phyloP scores from a whole-genome alignment of 805 yeast species.

The Candida germanica region DNA sequence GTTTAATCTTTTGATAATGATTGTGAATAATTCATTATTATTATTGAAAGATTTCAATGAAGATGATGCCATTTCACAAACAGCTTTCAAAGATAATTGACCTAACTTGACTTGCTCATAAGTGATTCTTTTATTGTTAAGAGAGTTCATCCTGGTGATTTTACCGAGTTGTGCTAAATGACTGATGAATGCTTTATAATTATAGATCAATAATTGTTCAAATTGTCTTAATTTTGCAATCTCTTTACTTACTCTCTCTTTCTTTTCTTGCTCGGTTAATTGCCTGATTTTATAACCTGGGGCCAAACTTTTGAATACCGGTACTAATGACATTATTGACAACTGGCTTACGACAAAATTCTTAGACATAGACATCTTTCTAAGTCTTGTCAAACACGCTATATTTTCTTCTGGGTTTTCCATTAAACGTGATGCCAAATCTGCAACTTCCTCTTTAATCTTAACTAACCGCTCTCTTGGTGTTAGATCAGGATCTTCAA shows the following conservation, averaged over 20 bases:
- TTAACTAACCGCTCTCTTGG: constrained; percentile 54
- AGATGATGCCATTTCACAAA: constrained; percentile 65
- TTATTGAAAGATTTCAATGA: constrained; percentile 77
- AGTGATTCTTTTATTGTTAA: constrained; percentile 29
- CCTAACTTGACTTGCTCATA: constrained; percentile 45
- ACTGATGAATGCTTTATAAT: constrained; percentile 67
- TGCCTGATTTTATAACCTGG: constrained; percentile 89
- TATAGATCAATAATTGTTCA: constrained; percentile 72
- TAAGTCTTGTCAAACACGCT: constrained; percentile 57
- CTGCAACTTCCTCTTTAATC: constrained; percentile 81
- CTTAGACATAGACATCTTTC: constrained; percentile 67
- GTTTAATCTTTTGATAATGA: constrained; percentile 65
- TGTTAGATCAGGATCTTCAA: constrained; percentile 45
- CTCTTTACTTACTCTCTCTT: constrained; percentile 80
- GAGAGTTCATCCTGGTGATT: constrained; percentile 36
- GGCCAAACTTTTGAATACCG: constrained; percentile 78
- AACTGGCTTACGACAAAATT: constrained; percentile 66
- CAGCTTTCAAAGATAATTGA: constrained; percentile 64
- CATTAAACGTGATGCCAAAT: constrained; percentile 67
- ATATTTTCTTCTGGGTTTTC: constrained; percentile 90
- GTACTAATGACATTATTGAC: constrained; percentile 74
- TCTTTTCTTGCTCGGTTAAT: constrained; percentile 73
- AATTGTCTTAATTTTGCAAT: constrained; percentile 72
- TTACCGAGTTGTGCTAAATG: constrained; percentile 44
- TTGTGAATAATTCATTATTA: constrained; percentile 67